These are phyloP conservation scores for Colletotrichum sansevieriae DNA, from an alignment of 2,329 filamentous ascomycete genomes.

Conservation along the genomic window DNA sequence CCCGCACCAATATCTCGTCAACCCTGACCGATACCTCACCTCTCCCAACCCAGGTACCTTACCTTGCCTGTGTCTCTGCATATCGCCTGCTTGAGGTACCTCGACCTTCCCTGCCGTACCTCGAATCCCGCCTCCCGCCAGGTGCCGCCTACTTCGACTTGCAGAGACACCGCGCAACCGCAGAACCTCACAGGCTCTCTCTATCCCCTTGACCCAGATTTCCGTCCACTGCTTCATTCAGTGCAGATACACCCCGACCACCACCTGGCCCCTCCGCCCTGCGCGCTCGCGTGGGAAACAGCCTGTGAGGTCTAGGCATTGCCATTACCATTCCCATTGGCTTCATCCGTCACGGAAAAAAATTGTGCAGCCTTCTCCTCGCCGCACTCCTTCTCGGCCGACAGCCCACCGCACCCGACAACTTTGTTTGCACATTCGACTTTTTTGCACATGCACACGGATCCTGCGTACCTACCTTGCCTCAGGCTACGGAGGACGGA, in stretches of 20 bases:
- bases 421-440: not conserved
- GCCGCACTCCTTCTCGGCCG: constrained; percentile 29
- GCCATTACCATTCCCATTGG: not conserved
- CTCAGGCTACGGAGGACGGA: too few species aligned
- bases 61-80: not conserved
- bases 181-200: not conserved
- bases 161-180: not conserved
- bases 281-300: constrained; percentile 40
- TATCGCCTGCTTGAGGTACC: constrained; percentile 16
- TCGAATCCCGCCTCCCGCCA: not conserved
- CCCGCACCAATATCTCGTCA: constrained; percentile 37
- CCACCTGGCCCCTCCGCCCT: constrained; percentile 37
- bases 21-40: constrained; percentile 31
- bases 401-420: constrained; percentile 29
- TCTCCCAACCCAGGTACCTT: constrained; percentile 3
- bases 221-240: not conserved
- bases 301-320: constrained; percentile 20
- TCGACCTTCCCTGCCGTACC: not conserved
- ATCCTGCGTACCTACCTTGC: not conserved
- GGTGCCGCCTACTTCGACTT: not conserved
- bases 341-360: constrained; percentile 21
- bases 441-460: constrained; percentile 22
- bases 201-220: not conserved
- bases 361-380: constrained; percentile 18
- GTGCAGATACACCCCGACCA: constrained; percentile 27